These are phyloP conservation scores for Hypoxylon sp. DNA, from an alignment of 2,329 filamentous ascomycete genomes.

Conservation along the genomic window DNA sequence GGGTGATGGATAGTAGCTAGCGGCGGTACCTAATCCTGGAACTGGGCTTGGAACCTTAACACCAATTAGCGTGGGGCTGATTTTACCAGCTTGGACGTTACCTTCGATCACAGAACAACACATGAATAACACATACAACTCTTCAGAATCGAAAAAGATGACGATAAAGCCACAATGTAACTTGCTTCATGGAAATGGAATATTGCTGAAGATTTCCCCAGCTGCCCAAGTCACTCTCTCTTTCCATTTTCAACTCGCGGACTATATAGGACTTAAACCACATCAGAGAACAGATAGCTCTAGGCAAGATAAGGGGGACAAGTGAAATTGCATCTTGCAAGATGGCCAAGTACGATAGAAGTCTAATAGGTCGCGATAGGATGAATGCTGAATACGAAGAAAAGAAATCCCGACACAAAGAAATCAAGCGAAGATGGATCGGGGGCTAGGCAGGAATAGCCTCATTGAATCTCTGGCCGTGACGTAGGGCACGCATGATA, in stretches of 20 bases:
- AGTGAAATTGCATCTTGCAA: background rate
- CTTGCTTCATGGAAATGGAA: constrained; percentile 1
- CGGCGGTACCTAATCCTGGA: background rate
- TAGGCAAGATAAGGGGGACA: too few relatives aligned
- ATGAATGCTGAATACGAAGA: background rate
- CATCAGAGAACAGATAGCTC: too few relatives aligned
- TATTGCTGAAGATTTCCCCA: background rate
- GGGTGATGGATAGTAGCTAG: constrained; percentile 3
- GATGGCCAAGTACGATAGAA: background rate
- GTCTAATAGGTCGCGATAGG: background rate
- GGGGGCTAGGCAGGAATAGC: constrained; percentile 12
- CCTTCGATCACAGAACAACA: constrained; percentile 4
- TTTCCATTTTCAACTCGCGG: background rate
- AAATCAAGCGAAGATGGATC: background rate
- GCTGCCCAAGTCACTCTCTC: background rate
- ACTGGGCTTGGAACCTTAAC: background rate
- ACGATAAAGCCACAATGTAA: background rate
- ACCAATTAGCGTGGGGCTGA: constrained; percentile 10
- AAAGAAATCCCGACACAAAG: background rate
- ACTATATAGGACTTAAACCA: background rate
- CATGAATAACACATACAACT: constrained; percentile 2
- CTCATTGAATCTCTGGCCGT: constrained; percentile 1
- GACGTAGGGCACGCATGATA: background rate
- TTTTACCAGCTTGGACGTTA: background rate
- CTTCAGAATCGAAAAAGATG: background rate